Evolutionary conservation across 1,284 basidiomycete genomes (phyloP), one percentile per base, ranked within the genome.

Genomic region (Lentinula novae-zelandiae): DNA sequence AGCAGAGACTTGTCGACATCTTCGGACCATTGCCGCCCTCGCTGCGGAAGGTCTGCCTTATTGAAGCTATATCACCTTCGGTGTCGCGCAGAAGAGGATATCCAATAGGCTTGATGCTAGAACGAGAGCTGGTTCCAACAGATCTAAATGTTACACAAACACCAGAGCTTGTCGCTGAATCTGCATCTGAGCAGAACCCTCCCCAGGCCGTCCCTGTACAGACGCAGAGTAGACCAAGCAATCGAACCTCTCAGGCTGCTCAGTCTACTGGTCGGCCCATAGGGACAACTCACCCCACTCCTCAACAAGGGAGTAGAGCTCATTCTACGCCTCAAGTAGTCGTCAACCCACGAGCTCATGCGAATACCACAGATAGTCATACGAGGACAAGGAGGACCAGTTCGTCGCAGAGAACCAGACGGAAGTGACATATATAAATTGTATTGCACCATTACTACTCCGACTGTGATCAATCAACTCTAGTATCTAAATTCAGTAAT

Each of bases 21-120:
- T 58, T 51, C 22, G 57, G 57, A 22, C 57, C 57, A 20, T 31
- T 58, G 9, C 57, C 57, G 10, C 10, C 17, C 17, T 36, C 34
- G 17, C 40, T 58, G 3, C 57, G 36, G 20, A 51, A 58, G 48
- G 46, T 58, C 4, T 51, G 46, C 31, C 36, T 58, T 6, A 39
- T 58, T 5, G 48, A 58, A 13, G 46, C 46, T 27, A 48, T 58
- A 5, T 20, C 33, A 39, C 57, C 57, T 36, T 58, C 57, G 2
- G 22, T 58, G 2, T 48, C 57, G 9, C 46, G 46, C 1, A 15
- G 15, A 49, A 49, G 57, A 31, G 57, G 57, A 13, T 17, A 58
- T 49, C 57, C 57, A 8, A 15, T 58, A 4, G 57, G 57, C 15
- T 13, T 58, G 48, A 27, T n/a, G 9, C 46, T 50, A 9, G 57